phyloP scores from a whole-genome alignment of 768 basidiomycete species.

The Boletellus ananas region DNA sequence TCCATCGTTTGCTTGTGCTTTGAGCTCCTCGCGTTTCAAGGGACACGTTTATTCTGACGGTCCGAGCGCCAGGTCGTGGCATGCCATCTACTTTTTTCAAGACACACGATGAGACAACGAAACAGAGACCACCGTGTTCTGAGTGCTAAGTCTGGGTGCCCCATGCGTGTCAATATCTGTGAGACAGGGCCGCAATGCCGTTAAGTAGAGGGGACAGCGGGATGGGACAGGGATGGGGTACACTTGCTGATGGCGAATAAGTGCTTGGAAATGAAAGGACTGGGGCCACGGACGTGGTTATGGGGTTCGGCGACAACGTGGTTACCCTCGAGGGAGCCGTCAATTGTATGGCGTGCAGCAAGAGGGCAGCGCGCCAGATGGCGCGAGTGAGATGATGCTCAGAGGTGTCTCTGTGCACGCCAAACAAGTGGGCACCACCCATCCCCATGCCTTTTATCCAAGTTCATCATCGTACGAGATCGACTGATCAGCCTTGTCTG shows the following conservation, averaged over 20 bases:
- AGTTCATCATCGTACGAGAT: constrained; percentile 85
- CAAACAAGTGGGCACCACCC: constrained; percentile 76
- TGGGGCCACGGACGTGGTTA: neutral
- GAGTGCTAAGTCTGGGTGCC: no score
- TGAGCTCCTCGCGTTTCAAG: neutral
- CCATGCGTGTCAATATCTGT: neutral
- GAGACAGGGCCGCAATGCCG: neutral
- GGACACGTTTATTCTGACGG: constrained; percentile 5
- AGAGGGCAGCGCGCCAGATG: constrained; percentile 35
- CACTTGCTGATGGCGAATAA: neutral
- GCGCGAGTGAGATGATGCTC: constrained; percentile 43
- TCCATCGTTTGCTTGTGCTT: neutral
- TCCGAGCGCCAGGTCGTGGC: neutral
- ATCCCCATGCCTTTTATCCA: constrained; percentile 63
- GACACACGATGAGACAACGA: neutral
- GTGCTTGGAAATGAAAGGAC: neutral
- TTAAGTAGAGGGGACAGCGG: neutral
- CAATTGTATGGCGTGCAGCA: constrained; percentile 1
- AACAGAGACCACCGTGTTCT: neutral
- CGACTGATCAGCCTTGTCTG: constrained; percentile 53
- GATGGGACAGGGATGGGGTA: neutral
- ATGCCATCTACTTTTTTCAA: neutral
- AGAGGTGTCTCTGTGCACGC: constrained; percentile 69
- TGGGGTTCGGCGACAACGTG: neutral
- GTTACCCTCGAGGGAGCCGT: neutral